A percentile compares a stretch with the other conserved stretches of the same genome.
phyloP scores from a whole-genome alignment of 495 filamentous ascomycete species.

The Penicillium verhagenii region DNA sequence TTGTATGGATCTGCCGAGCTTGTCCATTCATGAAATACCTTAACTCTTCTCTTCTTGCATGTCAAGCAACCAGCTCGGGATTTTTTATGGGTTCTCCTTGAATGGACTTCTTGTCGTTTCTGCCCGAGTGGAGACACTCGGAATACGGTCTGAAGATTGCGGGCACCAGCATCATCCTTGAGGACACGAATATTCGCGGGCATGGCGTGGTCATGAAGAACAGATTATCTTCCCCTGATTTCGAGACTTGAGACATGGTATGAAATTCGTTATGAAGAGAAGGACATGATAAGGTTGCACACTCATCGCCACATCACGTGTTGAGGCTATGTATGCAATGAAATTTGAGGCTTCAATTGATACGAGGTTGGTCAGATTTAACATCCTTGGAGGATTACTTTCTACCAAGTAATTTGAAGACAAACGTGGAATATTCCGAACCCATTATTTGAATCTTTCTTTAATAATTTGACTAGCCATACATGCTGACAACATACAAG shows the following conservation, averaged over 20 bases:
- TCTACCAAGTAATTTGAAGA: too few species aligned
- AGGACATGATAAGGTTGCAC: constrained; percentile 1
- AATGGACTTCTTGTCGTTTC: constrained; percentile 4
- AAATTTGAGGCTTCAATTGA: neutral
- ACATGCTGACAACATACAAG: constrained; percentile 17
- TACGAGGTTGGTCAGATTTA: constrained; percentile 2
- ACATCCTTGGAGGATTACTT: too few species aligned
- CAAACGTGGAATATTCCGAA: neutral
- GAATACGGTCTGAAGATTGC: constrained; percentile 26
- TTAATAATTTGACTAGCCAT: constrained; percentile 4
- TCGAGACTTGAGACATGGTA: neutral
- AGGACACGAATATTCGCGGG: too few species aligned
- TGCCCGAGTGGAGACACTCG: constrained; percentile 6
- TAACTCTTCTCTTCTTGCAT: constrained; percentile 34
- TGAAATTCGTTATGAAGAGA: neutral
- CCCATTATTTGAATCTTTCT: neutral
- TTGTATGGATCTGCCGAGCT: neutral
- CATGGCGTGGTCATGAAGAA: neutral
- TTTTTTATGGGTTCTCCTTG: constrained; percentile 31
- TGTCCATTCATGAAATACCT: constrained; percentile 14
- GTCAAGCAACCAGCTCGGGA: constrained; percentile 30
- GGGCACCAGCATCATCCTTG: neutral
- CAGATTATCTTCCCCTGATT: neutral
- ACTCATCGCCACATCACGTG: constrained; percentile 14
- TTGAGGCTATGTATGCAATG: neutral